Evolutionary conservation across 2,329 filamentous ascomycete genomes (phyloP).

Genomic region (Aspergillus terreus): DNA sequence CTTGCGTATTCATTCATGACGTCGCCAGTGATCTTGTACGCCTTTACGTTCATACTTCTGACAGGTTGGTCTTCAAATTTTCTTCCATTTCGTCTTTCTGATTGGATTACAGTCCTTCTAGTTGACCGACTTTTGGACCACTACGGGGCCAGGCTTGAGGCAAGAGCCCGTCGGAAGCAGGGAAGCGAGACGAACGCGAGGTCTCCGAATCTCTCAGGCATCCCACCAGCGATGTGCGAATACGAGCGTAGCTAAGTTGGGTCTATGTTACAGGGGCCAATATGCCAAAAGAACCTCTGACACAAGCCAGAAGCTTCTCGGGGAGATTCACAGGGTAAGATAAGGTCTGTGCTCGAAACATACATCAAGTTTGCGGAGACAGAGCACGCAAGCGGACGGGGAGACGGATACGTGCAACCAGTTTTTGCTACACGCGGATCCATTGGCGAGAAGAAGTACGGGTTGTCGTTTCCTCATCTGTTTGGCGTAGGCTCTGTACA

Average conservation of each 20-base stretch:
- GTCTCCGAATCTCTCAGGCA: constrained; percentile 4
- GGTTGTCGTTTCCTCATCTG: neutral
- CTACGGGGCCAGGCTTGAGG: constrained; percentile 17
- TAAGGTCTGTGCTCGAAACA: constrained; percentile 3
- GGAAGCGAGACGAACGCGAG: constrained; percentile 18
- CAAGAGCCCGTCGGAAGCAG: constrained; percentile 23
- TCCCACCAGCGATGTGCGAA: neutral
- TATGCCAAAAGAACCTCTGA: no score
- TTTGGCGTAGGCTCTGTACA: neutral
- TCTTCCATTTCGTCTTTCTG: constrained; percentile 6
- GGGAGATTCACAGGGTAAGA: neutral
- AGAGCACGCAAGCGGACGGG: neutral
- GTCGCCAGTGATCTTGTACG: constrained; percentile 36
- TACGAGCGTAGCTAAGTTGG: neutral
- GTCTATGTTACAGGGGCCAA: neutral
- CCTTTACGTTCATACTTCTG: constrained; percentile 29
- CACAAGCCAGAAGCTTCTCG: neutral
- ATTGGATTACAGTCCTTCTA: constrained; percentile 24
- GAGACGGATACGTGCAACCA: no score
- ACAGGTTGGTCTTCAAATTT: constrained; percentile 20
- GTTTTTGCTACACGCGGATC: no score
- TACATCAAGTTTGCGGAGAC: neutral
- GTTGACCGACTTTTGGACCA: constrained; percentile 35
- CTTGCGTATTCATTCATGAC: constrained; percentile 39
- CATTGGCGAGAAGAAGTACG: neutral